Base-by-base conservation (phyloP, 2,329 filamentous ascomycete species). In the Arthrobotrys conoides region DNA sequence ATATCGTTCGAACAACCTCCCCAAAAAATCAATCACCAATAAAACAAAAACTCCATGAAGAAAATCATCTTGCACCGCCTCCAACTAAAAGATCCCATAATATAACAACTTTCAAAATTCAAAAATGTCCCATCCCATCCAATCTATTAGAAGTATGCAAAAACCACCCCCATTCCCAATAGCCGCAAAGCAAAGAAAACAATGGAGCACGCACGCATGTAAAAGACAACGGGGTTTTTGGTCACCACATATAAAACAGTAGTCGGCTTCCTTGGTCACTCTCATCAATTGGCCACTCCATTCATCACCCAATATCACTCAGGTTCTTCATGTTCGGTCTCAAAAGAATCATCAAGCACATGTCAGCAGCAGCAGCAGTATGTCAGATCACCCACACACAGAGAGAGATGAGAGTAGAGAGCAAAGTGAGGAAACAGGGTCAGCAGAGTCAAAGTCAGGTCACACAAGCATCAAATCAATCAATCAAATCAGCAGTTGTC, bases 281-380 rank as follows among this genome's bases (percentile, higher is more conserved):
- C 38, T 66, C 63, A 46, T 64, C 51, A 20, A 49, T 49, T 55
- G 51, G 44, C 46, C 55, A 30, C 38, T 38, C 59, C 59, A 76
- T 59, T 70, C 53, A 44, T 38, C 72, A 77, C 41, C 53, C 24
- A 65, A 70, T 59, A 64, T 75, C 57, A 67, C 61, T 71, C 65
- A 68, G 48, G 48, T 41, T 44, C 33, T 41, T 24, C 67, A 71
- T 51, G 36, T 53, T 48, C 33, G 41, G 59, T 49, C 49, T 73
- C 63, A 66, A 66, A 44, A 67, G 61, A 67, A 67, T 73, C 70
- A 67, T 67, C 70, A 73, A 73, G 61, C 51, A 51, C 22, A 33
- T 33, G 38, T 41, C 38, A 41, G 36, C 41, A 46, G 44, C 44
- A 46, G 44, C 53, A 59, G 30, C 27, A 53, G 44, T 38, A 33